Evolutionary conservation across 352 stramenopile species (phyloP), one percentile per base, ranked within the genome.

Genomic region (Phytophthora tubulina): DNA sequence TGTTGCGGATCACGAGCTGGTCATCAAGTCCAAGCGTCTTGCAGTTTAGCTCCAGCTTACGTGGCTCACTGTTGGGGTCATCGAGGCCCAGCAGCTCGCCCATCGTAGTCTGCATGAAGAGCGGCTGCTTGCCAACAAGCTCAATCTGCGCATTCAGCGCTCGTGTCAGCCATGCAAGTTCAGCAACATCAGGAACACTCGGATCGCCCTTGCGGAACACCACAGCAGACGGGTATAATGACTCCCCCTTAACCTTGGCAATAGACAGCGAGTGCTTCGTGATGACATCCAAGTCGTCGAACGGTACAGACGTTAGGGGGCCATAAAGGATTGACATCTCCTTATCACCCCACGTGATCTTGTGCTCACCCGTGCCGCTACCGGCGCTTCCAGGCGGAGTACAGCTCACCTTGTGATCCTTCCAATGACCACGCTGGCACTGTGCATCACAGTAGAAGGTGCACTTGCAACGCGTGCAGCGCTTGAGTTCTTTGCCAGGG

Each of bases 251-350:
- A 32, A 86, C 70, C 21, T 72, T 86, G 3, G 75, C 84, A 56
- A 94, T 72, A 11, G 60, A 54, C 30, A 91, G 68, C 6, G 62
- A 65, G 56, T 92, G 77, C 67, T 85, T 91, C 59, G 82, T 82
- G 48, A 96, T 82, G 14, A 78, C 69, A 50, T 96, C 87, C 39
- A 95, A 66, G 67, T 96, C 89, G 38, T 96, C 84, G 56, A 96
- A 96, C 9, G 89, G 84, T 66, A 94, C 72, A 30, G 85, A 89
- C 8, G 86, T 96, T 46, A 86, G 63, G 0, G 75, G 70, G 8
- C 87, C 87, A 31, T 86, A 96, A 11, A 96, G 70, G 38, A 96
- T 90, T 36, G 86, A 94, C 67, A 96, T 90, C 63, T 96, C 89
- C 70, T 93, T 94, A 31, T 79, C 83, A 1, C 89, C 87, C 89